Evolutionary conservation across 805 yeast genomes (phyloP).

Genomic region (Saccharomycopsis lassenensis): DNA sequence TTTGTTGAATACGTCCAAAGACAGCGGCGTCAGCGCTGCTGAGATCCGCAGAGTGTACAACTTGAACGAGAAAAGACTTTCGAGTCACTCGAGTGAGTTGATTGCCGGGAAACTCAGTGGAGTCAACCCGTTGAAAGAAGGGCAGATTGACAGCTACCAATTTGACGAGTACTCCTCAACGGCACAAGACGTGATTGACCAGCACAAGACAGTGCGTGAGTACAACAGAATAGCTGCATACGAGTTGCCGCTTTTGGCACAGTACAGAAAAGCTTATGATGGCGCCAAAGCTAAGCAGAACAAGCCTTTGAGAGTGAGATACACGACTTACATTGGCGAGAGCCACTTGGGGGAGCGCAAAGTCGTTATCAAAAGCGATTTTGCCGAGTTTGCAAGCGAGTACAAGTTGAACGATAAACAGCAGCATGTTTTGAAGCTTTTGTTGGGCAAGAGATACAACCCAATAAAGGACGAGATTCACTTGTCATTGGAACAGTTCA

Average conservation of each 20-base stretch:
- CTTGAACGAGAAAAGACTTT: constrained; percentile 27
- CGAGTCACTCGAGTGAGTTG: constrained; percentile 25
- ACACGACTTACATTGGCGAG: constrained; percentile 67
- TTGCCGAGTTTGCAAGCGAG: constrained; percentile 24
- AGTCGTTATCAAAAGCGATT: constrained; percentile 46
- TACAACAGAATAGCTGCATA: constrained; percentile 79
- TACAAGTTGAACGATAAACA: constrained; percentile 41
- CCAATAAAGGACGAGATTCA: constrained; percentile 45
- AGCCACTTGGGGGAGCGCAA: constrained; percentile 56
- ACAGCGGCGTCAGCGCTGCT: constrained; percentile 29
- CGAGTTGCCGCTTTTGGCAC: constrained; percentile 77
- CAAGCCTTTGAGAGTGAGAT: constrained; percentile 55
- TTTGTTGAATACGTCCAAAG: constrained; percentile 35
- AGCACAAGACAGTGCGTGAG: constrained; percentile 65
- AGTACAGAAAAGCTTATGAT: constrained; percentile 66
- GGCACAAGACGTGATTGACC: constrained; percentile 63
- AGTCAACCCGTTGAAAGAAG: constrained; percentile 25
- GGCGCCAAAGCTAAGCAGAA: constrained; percentile 32
- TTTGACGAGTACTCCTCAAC: constrained; percentile 56
- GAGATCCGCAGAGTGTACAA: constrained; percentile 12
- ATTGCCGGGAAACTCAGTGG: constrained; percentile 29
- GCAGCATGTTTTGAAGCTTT: constrained; percentile 63
- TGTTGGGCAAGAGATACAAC: constrained; percentile 73
- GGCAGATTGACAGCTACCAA: constrained; percentile 33
- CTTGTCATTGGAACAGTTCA: constrained; percentile 53